Evolutionary conservation across 129 eudicot genomes (phyloP).

Genomic region (Lactuca saligna): DNA sequence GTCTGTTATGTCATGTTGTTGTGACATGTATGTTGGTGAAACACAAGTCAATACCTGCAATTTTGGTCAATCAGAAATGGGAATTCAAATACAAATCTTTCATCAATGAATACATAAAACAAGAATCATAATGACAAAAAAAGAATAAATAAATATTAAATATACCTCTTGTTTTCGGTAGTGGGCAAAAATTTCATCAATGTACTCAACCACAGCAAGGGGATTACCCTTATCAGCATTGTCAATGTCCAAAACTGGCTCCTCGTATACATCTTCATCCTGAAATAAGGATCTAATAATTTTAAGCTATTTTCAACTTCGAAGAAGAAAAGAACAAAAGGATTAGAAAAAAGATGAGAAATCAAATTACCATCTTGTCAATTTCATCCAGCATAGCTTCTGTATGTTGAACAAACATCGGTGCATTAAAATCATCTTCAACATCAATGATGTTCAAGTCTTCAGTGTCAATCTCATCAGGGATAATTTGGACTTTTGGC

Average conservation of each 20-base stretch:
- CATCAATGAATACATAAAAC: too few species aligned
- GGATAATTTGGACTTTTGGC: too few species aligned
- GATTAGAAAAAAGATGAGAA: neutral
- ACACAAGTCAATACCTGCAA: conserved; percentile 66
- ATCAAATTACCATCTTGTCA: conserved; percentile 58
- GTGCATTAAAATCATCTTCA: too few species aligned
- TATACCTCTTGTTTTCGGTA: conserved; percentile 61
- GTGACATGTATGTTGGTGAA: conserved; percentile 63
- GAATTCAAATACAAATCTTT: neutral
- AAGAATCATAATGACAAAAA: neutral
- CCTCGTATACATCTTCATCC: conserved; percentile 73
- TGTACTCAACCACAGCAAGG: conserved; percentile 67
- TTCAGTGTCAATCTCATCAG: too few species aligned
- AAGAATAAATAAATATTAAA: neutral
- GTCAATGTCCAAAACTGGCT: conserved; percentile 55
- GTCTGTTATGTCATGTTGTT: conserved; percentile 66
- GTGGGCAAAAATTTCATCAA: conserved; percentile 54
- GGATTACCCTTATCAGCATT: conserved; percentile 46
- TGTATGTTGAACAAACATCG: too few species aligned
- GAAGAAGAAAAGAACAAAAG: neutral
- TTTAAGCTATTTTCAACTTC: neutral
- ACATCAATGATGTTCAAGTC: too few species aligned
- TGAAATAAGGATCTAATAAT: conserved; percentile 9
- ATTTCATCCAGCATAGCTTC: conserved; percentile 86
- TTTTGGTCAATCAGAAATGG: neutral